phyloP scores from a whole-genome alignment of 1,284 basidiomycete genomes.

The Microstroma glucosiphilum region DNA sequence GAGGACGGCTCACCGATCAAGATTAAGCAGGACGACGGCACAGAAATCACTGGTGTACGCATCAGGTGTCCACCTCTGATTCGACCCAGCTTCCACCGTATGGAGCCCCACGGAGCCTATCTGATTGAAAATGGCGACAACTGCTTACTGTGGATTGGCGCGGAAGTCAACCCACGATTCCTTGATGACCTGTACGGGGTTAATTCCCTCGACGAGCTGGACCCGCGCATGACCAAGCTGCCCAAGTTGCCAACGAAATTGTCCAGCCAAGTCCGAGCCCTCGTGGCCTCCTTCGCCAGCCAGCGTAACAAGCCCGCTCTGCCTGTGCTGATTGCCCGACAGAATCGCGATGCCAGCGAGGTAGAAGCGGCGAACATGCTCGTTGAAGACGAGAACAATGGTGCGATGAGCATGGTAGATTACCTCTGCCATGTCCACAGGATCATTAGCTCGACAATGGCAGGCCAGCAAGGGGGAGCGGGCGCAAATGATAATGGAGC shows the following conservation, averaged over 20 bases:
- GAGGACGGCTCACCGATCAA: slow-evolving; percentile 63
- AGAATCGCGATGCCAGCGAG: slow-evolving; percentile 85
- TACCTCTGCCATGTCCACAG: slow-evolving; percentile 48
- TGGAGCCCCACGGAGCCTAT: slow-evolving; percentile 87
- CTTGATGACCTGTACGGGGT: slow-evolving; percentile 79
- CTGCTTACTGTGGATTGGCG: slow-evolving; percentile 85
- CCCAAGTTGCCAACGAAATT: slow-evolving; percentile 70
- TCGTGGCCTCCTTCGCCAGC: slow-evolving; percentile 65
- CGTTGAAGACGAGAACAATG: slow-evolving; percentile 94
- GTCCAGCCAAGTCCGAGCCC: slow-evolving; percentile 76
- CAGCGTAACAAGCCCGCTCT: slow-evolving; percentile 61
- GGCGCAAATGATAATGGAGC: neutral
- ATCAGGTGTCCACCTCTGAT: slow-evolving; percentile 71
- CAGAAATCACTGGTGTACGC: slow-evolving; percentile 54
- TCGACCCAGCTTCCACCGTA: slow-evolving; percentile 75
- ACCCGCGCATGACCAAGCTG: slow-evolving; percentile 66
- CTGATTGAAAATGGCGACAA: slow-evolving; percentile 88
- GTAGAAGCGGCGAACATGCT: slow-evolving; percentile 95
- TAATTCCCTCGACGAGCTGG: slow-evolving; percentile 68
- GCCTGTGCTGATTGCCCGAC: slow-evolving; percentile 75
- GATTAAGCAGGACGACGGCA: slow-evolving; percentile 52
- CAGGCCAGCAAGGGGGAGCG: neutral
- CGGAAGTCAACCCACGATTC: slow-evolving; percentile 71
- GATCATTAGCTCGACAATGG: slow-evolving; percentile 27
- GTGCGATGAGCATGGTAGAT: slow-evolving; percentile 61